Base-by-base conservation (phyloP, 1,284 basidiomycete species). In the Irpex rosettiformis region DNA sequence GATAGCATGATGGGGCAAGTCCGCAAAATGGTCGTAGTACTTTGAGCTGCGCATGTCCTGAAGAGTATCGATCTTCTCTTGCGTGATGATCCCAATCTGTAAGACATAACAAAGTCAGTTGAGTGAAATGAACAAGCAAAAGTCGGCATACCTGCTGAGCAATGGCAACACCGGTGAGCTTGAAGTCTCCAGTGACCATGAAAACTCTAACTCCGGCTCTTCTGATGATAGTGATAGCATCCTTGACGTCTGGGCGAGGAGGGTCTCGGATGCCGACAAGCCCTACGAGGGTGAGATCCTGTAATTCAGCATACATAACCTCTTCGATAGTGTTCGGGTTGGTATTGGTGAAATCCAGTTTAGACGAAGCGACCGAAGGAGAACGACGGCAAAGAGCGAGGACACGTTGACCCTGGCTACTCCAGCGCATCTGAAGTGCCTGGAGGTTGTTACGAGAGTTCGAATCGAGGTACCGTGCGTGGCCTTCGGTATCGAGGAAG, bases 101-200 rank as follows among this genome's bases (percentile, higher is more conserved):
- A 70, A 66, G 86, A 70, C 59, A 3, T 81, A 71, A 61, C 82
- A 73, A 18, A 67, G 64, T n/a, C 77, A 62, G 43, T 69, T 69
- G 54, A 79, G 73, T 29, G 79, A 67, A n/a, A 76, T 66, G 52
- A 3, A 70, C 59, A 43, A 77, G 69, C 1, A 81, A 79, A 54
- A 86, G 75, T 62, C 86, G 83, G 33, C 83, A 79, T 24, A 79
- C 81, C 63, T 81, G 77, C 5, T 70, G 73, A 8, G 85, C 86
- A 60, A 90, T 89, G 0, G 88, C 83, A 1, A 80, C 75, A 1
- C 84, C 83, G 1, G 81, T 82, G 16, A 69, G 63, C 25, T 77
- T 75, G 65, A 83, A 81, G 67, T 85, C 82, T 68, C 86, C 88
- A 1, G 88, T 89, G 57, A 91, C 86, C 78, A 89, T 85, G 66